Evolutionary conservation across 768 basidiomycete species (phyloP).

Genomic region (Boletus bicolor): DNA sequence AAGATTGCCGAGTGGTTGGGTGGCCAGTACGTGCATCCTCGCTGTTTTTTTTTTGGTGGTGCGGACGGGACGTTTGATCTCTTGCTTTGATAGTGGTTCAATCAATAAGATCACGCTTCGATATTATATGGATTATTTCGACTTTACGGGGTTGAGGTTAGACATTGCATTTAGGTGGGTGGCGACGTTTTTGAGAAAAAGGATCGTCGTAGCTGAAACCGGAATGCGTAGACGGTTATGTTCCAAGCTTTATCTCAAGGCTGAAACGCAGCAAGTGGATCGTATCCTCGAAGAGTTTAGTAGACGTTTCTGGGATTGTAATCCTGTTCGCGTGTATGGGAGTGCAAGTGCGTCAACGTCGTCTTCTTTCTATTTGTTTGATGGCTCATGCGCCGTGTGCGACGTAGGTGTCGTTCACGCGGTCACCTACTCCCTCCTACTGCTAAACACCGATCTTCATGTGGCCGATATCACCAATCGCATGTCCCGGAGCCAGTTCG

Average conservation of each 20-base stretch:
- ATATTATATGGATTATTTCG: slow-evolving; percentile 85
- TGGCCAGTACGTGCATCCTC: slow-evolving; percentile 64
- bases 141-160: slow-evolving; percentile 77
- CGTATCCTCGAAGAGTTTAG: slow-evolving; percentile 93
- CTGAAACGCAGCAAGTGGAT: slow-evolving; percentile 97
- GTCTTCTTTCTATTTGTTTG: neutral
- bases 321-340: slow-evolving; percentile 76
- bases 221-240: slow-evolving; percentile 64
- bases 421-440: slow-evolving; percentile 85
- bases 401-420: slow-evolving; percentile 86
- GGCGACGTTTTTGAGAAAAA: neutral
- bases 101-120: slow-evolving; percentile 74
- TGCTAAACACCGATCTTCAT: slow-evolving; percentile 97
- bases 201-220: neutral
- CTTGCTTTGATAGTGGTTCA: slow-evolving; percentile 47
- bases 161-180: slow-evolving; percentile 86
- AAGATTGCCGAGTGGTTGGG: slow-evolving; percentile 98
- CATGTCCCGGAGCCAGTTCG: slow-evolving; percentile 92
- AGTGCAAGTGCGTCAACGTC: slow-evolving; percentile 63
- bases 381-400: slow-evolving; percentile 2
- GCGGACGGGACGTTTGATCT: neutral
- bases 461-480: slow-evolving; percentile 84
- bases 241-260: slow-evolving; percentile 89
- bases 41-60: slow-evolving; percentile 1
- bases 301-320: slow-evolving; percentile 88